A percentile compares a stretch with the other conserved stretches of the same genome.
These are phyloP conservation scores for Pelargonium citronellum DNA, from an alignment of 441 rosid species.

Conservation along the genomic window DNA sequence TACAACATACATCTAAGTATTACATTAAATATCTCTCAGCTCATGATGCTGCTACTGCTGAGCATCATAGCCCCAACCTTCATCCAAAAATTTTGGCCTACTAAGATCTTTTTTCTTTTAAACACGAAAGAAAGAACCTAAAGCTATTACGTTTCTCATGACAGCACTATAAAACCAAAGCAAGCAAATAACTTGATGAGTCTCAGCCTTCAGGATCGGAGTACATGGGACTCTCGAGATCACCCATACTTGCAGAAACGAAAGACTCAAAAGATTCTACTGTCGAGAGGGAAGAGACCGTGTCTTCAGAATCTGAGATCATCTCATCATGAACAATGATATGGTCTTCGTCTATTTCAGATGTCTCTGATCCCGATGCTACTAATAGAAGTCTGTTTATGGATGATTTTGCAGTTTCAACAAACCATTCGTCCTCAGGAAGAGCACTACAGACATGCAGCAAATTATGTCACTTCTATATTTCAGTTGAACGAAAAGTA, in stretches of 20 bases:
- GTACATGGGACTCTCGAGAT: slow-evolving; percentile 62
- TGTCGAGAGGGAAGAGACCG: slow-evolving; percentile 59
- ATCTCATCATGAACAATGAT: slow-evolving; percentile 36
- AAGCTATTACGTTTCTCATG: not conserved
- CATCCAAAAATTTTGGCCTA: not conserved
- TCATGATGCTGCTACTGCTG: no score
- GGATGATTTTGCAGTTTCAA: slow-evolving; percentile 80
- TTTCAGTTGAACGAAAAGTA: not conserved
- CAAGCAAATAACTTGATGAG: not conserved
- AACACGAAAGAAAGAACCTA: not conserved
- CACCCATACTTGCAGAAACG: slow-evolving; percentile 97
- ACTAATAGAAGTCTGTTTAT: slow-evolving; percentile 69
- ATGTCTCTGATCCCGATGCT: slow-evolving; percentile 67
- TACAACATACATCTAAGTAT: not conserved
- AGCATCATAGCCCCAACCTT: not conserved
- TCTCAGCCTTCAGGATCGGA: slow-evolving; percentile 52
- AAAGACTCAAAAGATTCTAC: slow-evolving; percentile 68
- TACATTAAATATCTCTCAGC: not conserved
- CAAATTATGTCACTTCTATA: not conserved
- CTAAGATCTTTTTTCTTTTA: not conserved
- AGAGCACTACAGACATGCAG: slow-evolving; percentile 46
- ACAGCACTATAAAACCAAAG: not conserved
- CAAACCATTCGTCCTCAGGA: slow-evolving; percentile 84
- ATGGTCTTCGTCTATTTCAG: slow-evolving; percentile 70
- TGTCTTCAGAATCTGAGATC: slow-evolving; percentile 50